Conservation (phyloP, 371 early-diverging fungal genomes). For the Catenaria anguillulae region DNA sequence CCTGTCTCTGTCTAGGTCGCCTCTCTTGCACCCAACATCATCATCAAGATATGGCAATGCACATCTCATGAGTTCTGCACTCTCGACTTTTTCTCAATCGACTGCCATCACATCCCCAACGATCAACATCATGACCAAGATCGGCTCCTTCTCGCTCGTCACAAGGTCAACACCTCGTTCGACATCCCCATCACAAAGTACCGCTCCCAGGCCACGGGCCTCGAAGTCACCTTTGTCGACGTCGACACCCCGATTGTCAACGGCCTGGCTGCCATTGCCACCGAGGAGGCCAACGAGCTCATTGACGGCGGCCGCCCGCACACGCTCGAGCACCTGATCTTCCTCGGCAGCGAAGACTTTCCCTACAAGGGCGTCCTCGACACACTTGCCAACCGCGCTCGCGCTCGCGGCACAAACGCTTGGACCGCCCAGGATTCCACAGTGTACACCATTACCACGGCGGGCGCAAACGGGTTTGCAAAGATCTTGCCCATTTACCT, state of each 20-base stretch:
- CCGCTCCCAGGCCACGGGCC: conserved; percentile 35
- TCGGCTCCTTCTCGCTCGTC: too few species aligned
- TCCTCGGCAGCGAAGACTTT: conserved; percentile 30
- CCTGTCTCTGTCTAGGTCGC: too few species aligned
- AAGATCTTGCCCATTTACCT: conserved; percentile 41
- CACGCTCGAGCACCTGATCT: conserved; percentile 43
- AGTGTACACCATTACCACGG: neutral
- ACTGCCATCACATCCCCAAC: too few species aligned
- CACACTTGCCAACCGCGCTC: conserved; percentile 47
- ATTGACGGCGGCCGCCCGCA: conserved; percentile 23
- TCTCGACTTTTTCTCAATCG: too few species aligned
- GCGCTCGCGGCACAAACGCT: conserved; percentile 54
- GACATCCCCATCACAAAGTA: conserved; percentile 31
- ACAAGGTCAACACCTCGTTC: neutral
- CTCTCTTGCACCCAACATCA: too few species aligned
- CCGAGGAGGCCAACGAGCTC: conserved; percentile 40
- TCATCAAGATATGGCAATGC: too few species aligned
- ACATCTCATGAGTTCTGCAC: too few species aligned
- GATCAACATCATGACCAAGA: too few species aligned
- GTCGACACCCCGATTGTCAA: conserved; percentile 49
- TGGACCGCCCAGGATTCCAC: conserved; percentile 23
- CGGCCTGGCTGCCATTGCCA: conserved; percentile 43
- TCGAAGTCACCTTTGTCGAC: conserved; percentile 42
- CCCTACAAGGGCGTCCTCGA: conserved; percentile 54
- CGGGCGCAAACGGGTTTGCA: conserved; percentile 46